phyloP scores from a whole-genome alignment of 306 rosid genomes.

The Amphicarpaea edgeworthii region DNA sequence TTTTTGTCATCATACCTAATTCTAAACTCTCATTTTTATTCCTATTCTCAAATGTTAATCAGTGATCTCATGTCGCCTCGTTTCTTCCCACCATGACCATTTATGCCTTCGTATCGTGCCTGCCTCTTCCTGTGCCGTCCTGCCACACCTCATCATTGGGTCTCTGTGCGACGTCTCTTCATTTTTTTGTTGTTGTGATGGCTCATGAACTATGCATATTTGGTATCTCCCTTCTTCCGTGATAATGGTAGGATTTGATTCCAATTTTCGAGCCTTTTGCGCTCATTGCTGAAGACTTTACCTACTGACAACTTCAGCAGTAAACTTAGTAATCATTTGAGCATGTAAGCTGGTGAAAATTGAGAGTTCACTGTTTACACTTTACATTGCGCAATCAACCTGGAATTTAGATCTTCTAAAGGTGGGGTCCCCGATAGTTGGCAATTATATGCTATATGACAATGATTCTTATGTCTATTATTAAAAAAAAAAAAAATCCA shows the following conservation, averaged over 20 bases:
- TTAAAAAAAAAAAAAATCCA: no score
- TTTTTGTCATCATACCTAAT: no score
- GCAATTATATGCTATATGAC: constrained; percentile 1
- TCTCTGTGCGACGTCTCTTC: no score
- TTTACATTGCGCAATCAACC: not conserved
- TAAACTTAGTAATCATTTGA: not conserved
- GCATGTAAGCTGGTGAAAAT: not conserved
- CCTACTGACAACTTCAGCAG: not conserved
- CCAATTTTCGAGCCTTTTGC: not conserved
- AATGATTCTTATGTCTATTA: no score
- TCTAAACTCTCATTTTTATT: no score
- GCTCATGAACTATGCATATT: not conserved
- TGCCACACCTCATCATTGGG: no score
- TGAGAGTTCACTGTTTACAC: not conserved
- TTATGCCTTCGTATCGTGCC: no score
- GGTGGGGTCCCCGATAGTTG: constrained; percentile 11
- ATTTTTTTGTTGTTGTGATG: no score
- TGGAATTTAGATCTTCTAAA: not conserved
- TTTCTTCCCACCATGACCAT: no score
- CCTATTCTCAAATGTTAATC: no score
- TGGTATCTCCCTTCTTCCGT: not conserved
- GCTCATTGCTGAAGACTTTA: not conserved
- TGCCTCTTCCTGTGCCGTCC: no score
- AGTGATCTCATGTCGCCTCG: no score
- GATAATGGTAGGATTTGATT: constrained; percentile 1